These are phyloP conservation scores for Plectosphaerella cucumerina DNA, from an alignment of 2,329 filamentous ascomycete genomes.

Conservation along the genomic window DNA sequence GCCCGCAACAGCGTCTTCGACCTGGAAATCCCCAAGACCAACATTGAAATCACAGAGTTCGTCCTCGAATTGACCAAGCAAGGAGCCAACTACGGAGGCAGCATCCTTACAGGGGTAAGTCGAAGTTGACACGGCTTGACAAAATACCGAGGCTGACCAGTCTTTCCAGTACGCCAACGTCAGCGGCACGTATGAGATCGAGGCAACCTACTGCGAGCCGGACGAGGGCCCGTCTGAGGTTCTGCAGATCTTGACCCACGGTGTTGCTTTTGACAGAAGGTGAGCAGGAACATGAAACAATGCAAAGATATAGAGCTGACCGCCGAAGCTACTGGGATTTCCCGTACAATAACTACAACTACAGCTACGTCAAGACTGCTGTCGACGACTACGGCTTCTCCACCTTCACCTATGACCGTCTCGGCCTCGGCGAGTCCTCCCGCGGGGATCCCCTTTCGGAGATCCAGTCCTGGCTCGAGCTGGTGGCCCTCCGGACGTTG, in stretches of 20 bases:
- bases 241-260: slow-evolving; percentile 37
- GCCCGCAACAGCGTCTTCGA: slow-evolving; percentile 51
- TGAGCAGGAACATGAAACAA: background rate
- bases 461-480: slow-evolving; percentile 54
- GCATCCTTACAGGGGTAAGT: slow-evolving; percentile 38
- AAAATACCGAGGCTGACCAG: background rate
- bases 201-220: slow-evolving; percentile 58
- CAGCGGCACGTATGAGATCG: slow-evolving; percentile 51
- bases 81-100: slow-evolving; percentile 43
- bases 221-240: slow-evolving; percentile 32
- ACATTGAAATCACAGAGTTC: slow-evolving; percentile 55
- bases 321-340: slow-evolving; percentile 55
- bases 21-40: slow-evolving; percentile 39
- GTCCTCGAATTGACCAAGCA: slow-evolving; percentile 43
- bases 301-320: background rate
- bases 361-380: slow-evolving; percentile 56
- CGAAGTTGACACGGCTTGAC: background rate
- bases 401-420: slow-evolving; percentile 58
- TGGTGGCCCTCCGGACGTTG: slow-evolving; percentile 52
- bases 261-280: slow-evolving; percentile 29
- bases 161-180: slow-evolving; percentile 40
- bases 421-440: slow-evolving; percentile 55
- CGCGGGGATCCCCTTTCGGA: slow-evolving; percentile 56
- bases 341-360: slow-evolving; percentile 52
- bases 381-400: slow-evolving; percentile 51